Evolutionary conservation across 2,329 filamentous ascomycete genomes (phyloP).

Genomic region (Sclerotiophoma versabilis): DNA sequence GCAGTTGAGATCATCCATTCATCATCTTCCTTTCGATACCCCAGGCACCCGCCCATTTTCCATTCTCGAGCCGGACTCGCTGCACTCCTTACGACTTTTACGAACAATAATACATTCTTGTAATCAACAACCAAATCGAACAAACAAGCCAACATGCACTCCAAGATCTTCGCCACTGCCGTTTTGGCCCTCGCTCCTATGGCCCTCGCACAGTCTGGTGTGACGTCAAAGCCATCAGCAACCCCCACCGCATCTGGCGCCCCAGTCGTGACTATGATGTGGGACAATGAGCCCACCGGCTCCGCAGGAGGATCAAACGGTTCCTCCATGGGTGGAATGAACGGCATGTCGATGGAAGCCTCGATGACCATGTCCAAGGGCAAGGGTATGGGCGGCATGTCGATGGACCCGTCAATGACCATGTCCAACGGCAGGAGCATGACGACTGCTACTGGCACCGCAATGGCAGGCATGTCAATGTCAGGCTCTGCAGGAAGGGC

Average conservation of each 20-base stretch:
- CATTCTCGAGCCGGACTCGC: constrained; percentile 26
- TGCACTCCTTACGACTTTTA: constrained; percentile 18
- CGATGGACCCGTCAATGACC: constrained; percentile 35
- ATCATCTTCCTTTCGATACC: constrained; percentile 10
- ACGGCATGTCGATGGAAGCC: constrained; percentile 39
- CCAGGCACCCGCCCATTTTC: constrained; percentile 7
- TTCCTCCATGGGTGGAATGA: constrained; percentile 44
- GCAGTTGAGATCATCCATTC: neutral
- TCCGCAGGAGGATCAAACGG: neutral
- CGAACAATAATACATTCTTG: neutral
- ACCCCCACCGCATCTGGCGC: constrained; percentile 12
- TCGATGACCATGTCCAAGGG: constrained; percentile 36
- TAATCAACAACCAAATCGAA: neutral
- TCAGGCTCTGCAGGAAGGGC: constrained; percentile 16
- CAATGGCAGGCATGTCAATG: constrained; percentile 43
- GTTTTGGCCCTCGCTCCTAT: constrained; percentile 17
- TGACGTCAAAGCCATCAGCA: constrained; percentile 15
- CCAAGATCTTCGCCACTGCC: constrained; percentile 5
- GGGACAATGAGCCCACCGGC: constrained; percentile 12
- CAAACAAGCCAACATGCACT: constrained; percentile 7
- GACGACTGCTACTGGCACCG: constrained; percentile 53
- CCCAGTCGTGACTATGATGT: constrained; percentile 28
- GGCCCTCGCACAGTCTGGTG: constrained; percentile 15
- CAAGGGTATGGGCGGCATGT: constrained; percentile 23
- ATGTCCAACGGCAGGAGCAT: constrained; percentile 24